Evolutionary conservation across 345 rosid genomes (phyloP).

Genomic region (Orychophragmus violaceus): DNA sequence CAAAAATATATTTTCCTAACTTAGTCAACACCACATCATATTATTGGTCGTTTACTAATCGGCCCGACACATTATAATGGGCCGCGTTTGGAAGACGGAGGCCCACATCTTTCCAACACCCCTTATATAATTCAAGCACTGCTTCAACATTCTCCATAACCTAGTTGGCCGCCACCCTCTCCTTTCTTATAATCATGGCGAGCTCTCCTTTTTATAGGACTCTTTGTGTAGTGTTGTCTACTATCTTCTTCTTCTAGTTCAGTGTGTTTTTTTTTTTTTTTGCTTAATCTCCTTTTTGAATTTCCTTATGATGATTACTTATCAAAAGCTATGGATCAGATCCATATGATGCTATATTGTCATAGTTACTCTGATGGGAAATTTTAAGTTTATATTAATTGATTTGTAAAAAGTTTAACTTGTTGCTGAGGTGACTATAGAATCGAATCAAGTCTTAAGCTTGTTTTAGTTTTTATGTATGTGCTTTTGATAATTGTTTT

Average conservation of each 20-base stretch:
- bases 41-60: background rate
- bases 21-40: no score
- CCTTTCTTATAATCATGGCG: background rate
- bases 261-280: no score
- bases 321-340: constrained; percentile 26
- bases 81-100: background rate
- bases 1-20: background rate
- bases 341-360: constrained; percentile 28
- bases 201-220: constrained; percentile 15
- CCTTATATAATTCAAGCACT: background rate
- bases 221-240: background rate
- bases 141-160: background rate
- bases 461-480: no score
- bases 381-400: background rate
- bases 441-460: no score
- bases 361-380: constrained; percentile 38
- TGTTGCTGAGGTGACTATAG: no score
- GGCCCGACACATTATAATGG: background rate
- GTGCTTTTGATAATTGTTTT: background rate
- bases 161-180: constrained; percentile 2
- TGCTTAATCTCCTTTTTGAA: background rate
- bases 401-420: no score
- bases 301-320: constrained; percentile 26
- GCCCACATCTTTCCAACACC: background rate
- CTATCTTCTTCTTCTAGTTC: background rate